Percentiles rank a stretch among this genome's conserved stretches.
These are phyloP conservation scores for Oryza glumipatula DNA, from an alignment of 176 grass and related monocot species.

Conservation along the genomic window DNA sequence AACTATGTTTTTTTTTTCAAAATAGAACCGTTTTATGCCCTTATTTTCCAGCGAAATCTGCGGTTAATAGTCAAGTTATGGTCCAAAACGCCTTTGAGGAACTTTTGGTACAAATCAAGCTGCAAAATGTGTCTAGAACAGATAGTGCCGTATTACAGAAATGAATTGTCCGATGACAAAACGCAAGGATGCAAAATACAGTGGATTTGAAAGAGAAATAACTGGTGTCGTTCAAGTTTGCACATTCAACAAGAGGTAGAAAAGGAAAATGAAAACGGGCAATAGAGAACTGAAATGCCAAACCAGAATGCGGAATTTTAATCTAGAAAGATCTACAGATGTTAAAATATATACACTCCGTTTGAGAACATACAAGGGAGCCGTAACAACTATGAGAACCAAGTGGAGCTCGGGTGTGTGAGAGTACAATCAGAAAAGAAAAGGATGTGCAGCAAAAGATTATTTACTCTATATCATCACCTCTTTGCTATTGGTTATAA, in stretches of 20 bases:
- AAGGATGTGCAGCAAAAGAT: neutral
- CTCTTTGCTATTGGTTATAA: slow-evolving; percentile 64
- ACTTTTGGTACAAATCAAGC: too few species aligned
- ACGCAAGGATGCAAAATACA: too few species aligned
- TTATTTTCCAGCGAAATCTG: too few species aligned
- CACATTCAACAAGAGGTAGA: neutral
- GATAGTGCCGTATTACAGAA: too few species aligned
- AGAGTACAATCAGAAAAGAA: neutral
- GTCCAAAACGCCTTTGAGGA: too few species aligned
- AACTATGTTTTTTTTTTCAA: too few species aligned
- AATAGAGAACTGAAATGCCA: neutral
- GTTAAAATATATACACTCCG: neutral
- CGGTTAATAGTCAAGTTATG: too few species aligned
- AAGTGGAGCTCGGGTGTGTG: neutral
- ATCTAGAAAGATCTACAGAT: neutral
- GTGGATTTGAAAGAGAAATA: too few species aligned
- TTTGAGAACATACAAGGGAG: neutral
- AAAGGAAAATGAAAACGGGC: neutral
- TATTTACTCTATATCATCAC: slow-evolving; percentile 36
- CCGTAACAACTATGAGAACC: neutral
- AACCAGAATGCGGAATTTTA: neutral
- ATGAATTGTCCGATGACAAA: too few species aligned
- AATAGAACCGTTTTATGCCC: too few species aligned
- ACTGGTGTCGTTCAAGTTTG: neutral
- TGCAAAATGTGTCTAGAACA: too few species aligned